A percentile compares a stretch with the other conserved stretches of the same genome.
Conservation (phyloP, 331 rosid genomes). For the Malus hybrid region DNA sequence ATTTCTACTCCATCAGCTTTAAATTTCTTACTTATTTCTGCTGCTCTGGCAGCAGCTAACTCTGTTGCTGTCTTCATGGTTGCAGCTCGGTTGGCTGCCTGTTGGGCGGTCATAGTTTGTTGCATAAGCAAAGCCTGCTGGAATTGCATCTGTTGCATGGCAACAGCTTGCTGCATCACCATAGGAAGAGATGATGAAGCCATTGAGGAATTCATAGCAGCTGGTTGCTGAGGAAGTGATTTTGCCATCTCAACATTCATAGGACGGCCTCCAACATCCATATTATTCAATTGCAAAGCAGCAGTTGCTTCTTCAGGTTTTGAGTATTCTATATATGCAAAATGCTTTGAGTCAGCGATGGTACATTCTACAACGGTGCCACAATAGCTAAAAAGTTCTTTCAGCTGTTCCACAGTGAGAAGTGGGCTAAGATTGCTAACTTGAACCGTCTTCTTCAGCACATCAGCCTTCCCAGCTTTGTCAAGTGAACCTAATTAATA, state of each 20-base stretch:
- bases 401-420: conserved; percentile 93
- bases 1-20: conserved; percentile 59
- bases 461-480: conserved; percentile 66
- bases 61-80: conserved; percentile 97
- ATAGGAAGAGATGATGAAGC: conserved; percentile 84
- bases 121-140: conserved; percentile 98
- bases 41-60: conserved; percentile 97
- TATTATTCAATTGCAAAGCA: conserved; percentile 86
- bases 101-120: conserved; percentile 91
- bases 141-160: conserved; percentile 99
- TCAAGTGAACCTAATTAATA: conserved; percentile 58
- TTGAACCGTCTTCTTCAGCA: conserved; percentile 85
- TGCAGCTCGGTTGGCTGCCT: conserved; percentile 96
- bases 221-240: conserved; percentile 77
- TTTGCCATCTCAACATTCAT: conserved; percentile 99
- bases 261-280: conserved; percentile 98
- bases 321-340: conserved; percentile 96
- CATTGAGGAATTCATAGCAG: conserved; percentile 45
- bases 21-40: conserved; percentile 90
- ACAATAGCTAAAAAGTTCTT: conserved; percentile 89
- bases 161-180: conserved; percentile 99
- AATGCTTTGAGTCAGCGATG: conserved; percentile 96
- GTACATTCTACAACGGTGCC: conserved; percentile 95
- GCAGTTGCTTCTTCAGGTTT: conserved; percentile 93
- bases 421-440: conserved; percentile 99